Base-by-base conservation (phyloP, 257 asterid species). In the Mentha longifolia region DNA sequence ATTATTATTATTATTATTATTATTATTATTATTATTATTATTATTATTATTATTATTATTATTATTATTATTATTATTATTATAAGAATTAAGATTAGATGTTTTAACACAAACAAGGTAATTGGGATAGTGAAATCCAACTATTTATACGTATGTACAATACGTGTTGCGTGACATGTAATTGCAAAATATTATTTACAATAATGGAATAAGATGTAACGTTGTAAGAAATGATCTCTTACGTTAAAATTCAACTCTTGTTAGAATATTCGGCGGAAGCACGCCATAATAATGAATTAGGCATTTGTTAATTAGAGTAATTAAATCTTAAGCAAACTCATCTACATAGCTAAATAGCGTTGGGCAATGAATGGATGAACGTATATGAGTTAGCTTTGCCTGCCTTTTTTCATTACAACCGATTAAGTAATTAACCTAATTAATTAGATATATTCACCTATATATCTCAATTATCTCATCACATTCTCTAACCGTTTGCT, bases 401-500 rank as follows among this genome's bases (percentile, higher is more conserved):
- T 66, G 55, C 20, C 43, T 28, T 28, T 61, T 69, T 61, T 46
- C 14, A n/a, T 78, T 68, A 43, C 70, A 68, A 78, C 73, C 68
- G 31, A 28, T 35, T 35, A 35, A 35, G 39, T 35, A 61, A 59
- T 37, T 50, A 59, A 59, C 61, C 73, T 55, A 74, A 51, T 39
- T 28, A 28, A 28, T 35, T 35, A 35, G n/a, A 35, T 22, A 22
- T 43, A 7, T 5, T 35, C 1, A 31, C 9, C 33, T 25, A 62
- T 28, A 28, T 28, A 2, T 68, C 69, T 43, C 61, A 51, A 66
- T 58, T 67, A 61, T 61, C 42, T 73, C 62, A 45, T 35, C 65
- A 74, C 73, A 78, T 67, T 25, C 76, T 73, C 64, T 78, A 78
- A 78, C 73, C 70, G 78, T 57, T 62, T 16, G 19, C 60, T 50